A percentile compares a stretch with the other conserved stretches of the same genome.
Conservation (phyloP, 2,329 filamentous ascomycete species). For the Beauveria asiatica region DNA sequence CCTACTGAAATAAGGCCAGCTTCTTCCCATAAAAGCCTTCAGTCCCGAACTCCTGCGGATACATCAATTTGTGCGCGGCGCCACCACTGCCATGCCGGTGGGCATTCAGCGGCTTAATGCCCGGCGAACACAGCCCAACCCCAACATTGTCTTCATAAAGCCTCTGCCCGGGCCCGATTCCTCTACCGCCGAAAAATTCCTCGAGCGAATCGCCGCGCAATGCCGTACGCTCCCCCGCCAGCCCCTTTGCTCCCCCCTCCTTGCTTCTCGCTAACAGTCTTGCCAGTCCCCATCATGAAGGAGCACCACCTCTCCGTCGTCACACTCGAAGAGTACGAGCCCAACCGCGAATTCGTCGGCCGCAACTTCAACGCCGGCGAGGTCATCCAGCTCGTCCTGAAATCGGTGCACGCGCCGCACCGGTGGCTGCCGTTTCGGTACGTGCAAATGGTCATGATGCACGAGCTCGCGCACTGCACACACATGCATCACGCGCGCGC, state of each 20-base stretch:
- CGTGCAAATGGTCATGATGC: slow-evolving; percentile 94
- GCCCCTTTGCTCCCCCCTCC: neutral
- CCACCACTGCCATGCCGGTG: slow-evolving; percentile 52
- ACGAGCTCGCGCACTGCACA: slow-evolving; percentile 80
- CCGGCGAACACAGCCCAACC: slow-evolving; percentile 64
- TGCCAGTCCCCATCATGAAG: slow-evolving; percentile 58
- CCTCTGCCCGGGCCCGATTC: slow-evolving; percentile 59
- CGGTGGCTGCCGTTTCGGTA: slow-evolving; percentile 75
- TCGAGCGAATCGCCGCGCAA: slow-evolving; percentile 73
- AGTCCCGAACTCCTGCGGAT: too few relatives aligned
- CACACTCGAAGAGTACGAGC: slow-evolving; percentile 71
- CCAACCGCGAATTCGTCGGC: slow-evolving; percentile 75
- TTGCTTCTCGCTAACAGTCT: neutral
- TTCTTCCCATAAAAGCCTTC: neutral
- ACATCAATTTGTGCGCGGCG: neutral
- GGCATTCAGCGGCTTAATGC: slow-evolving; percentile 74
- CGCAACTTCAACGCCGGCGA: slow-evolving; percentile 89
- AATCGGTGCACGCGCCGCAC: slow-evolving; percentile 47
- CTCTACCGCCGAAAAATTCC: slow-evolving; percentile 56
- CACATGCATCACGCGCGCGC: slow-evolving; percentile 82
- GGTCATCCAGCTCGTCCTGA: slow-evolving; percentile 76
- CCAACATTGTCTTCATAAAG: slow-evolving; percentile 78
- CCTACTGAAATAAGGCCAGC: too few relatives aligned
- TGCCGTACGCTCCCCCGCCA: slow-evolving; percentile 43
- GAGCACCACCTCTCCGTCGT: slow-evolving; percentile 56